Conservation (phyloP, 2,329 filamentous ascomycete genomes). For the Purpureocillium takamizusanense region DNA sequence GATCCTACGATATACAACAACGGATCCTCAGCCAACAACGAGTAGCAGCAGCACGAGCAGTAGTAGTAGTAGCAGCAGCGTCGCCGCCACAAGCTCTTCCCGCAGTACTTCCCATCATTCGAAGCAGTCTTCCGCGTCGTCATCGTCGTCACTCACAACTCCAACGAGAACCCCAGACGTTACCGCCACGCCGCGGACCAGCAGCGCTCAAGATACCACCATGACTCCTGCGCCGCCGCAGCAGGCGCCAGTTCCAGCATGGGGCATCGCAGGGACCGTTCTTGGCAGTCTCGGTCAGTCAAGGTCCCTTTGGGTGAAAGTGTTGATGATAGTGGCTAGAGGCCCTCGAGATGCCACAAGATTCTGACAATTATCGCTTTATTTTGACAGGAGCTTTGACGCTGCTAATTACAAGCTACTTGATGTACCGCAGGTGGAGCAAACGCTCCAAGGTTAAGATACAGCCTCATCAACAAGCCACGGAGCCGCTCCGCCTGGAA, state of each 20-base stretch:
- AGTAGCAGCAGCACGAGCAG: too few relatives aligned
- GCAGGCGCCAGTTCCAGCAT: background rate
- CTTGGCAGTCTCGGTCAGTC: constrained; percentile 9
- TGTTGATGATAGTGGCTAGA: background rate
- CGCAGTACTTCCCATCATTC: too few relatives aligned
- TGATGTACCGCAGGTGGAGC: too few relatives aligned
- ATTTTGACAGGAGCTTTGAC: too few relatives aligned
- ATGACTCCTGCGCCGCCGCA: background rate
- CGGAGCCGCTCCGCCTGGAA: too few relatives aligned
- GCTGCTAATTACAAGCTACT: too few relatives aligned
- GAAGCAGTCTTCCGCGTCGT: too few relatives aligned
- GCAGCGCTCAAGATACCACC: background rate
- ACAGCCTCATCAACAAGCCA: background rate
- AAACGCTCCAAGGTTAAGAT: background rate
- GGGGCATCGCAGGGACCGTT: constrained; percentile 5
- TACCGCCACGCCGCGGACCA: background rate
- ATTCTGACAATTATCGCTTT: background rate
- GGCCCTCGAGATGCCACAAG: too few relatives aligned
- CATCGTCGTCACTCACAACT: too few relatives aligned
- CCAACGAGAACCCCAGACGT: too few relatives aligned
- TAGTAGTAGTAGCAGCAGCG: too few relatives aligned
- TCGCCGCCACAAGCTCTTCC: too few relatives aligned
- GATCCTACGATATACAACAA: constrained; percentile 9
- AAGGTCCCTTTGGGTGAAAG: background rate
- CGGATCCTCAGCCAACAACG: background rate